Base-by-base conservation (phyloP, 2,329 filamentous ascomycete genomes). In the Helotiales sp. region DNA sequence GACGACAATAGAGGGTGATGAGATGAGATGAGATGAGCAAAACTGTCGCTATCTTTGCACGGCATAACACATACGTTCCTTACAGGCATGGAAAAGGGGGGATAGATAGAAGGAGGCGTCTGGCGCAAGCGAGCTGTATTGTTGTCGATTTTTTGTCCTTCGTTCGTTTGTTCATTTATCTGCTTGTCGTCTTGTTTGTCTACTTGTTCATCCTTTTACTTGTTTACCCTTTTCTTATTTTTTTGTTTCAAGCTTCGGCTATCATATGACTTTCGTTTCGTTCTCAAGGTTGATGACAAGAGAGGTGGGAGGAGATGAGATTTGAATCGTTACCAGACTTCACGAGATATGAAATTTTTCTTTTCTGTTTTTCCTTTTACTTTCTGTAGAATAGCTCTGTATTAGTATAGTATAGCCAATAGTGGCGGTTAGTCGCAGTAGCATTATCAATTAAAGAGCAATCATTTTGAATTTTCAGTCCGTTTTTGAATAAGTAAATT, bases 1-100 rank as follows among this genome's bases (percentile, higher is more conserved):
- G 67, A 4, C 62, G 66, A 34, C 65, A 65, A 34, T 49, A 24
- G 24, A 28, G 17, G 4, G 7, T 32, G 7, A 37, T 69, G 20
- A 24, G 26, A 49, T 37, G 28, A 50, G 43, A 61, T 22, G 28
- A 8, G 58, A 61, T 40, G n/a, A 3, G 13, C 40, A 6, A 8
- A 30, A 52, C 26, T 30, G 49, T 52, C 49, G 24, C 15, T 52
- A 52, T 30, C 20, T n/a, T n/a, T n/a, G n/a, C n/a, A n/a, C n/a
- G n/a, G n/a, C n/a, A n/a, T 13, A 13, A 40, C 15, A 13, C 6
- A 24, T n/a, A 30, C 50, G 28, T 17, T 54, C 50, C 32, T 54
- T 54, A 49, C 45, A 20, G 26, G 50, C 26, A 32, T 54, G 26
- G 26, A n/a, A 34, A 54, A 54, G 15, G 17, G n/a, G 45, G 28